Evolutionary conservation across 768 basidiomycete genomes (phyloP), one percentile per base, ranked within the genome.

Genomic region (Leucosporidium creatinivorum): DNA sequence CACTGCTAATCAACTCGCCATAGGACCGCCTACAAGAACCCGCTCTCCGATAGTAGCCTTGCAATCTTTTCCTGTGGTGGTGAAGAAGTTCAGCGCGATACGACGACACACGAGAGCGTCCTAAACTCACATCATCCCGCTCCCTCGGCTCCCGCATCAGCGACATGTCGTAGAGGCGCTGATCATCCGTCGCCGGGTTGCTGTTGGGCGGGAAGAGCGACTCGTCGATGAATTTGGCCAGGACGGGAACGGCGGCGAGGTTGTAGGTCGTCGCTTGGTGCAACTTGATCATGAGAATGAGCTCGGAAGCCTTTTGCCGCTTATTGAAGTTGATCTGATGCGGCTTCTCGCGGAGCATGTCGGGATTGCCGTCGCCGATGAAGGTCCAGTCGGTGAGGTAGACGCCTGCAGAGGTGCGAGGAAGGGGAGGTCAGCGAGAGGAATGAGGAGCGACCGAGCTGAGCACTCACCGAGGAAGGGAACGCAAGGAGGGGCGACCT

Each of bases 341-440:
- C 12, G 85, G 88, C 51, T 77, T 75, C 30, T 76, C 76, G 15
- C 70, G 61, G 19, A 96, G 81, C 73, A 83, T 85, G 80, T 98
- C 91, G 60, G 88, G 87, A 75, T 91, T 92, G 13, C 94, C 96
- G 73, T 97, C 96, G 79, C 96, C 91, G 77, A 96, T 94, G 79
- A 98, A 97, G n/a, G 93, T 93, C 69, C 98, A 81, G 10, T 89
- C 91, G 9, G 94, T 93, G 31, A 99, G 84, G 81, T 94, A 97
- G 63, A 97, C 89, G 75, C 96, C 94, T 96, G 73, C 0, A 56
- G 56, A 0, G 33, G 30, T 52, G 64, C 44, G 25, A 61, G 31
- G n/a, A 8, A 28, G 17, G 33, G 65, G 52, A 51, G 28, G 63
- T 55, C 54, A 55, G 12, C 23, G 10, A 6, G 31, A 49, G 39